Evolutionary conservation across 345 rosid species (phyloP).

Genomic region (Corymbia maculata): DNA sequence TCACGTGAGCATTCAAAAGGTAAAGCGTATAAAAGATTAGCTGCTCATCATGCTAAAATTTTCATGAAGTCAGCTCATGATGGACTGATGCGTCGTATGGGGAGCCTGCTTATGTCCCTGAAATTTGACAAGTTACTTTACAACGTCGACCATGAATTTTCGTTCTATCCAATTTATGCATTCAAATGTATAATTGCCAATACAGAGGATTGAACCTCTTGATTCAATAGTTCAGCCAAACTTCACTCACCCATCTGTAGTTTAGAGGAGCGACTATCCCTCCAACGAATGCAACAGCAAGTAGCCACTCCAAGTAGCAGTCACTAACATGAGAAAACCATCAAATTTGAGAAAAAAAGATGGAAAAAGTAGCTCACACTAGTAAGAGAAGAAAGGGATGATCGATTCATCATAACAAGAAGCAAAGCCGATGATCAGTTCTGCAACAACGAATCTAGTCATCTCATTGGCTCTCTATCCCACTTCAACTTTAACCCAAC

Average conservation of each 20-base stretch:
- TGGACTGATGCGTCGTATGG: neutral
- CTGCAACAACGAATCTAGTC: neutral
- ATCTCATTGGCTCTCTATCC: neutral
- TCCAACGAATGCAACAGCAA: conserved; percentile 71
- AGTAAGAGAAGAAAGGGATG: neutral
- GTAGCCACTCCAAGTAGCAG: conserved; percentile 64
- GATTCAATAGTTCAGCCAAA: neutral
- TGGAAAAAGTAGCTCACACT: neutral
- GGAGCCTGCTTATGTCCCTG: neutral
- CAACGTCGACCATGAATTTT: neutral
- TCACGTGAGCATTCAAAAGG: neutral
- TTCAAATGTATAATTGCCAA: neutral
- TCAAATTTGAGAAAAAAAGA: neutral
- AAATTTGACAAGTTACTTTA: neutral
- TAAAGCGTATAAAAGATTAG: neutral
- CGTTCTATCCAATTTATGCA: neutral
- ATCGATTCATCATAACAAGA: neutral
- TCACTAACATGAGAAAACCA: conserved; percentile 33
- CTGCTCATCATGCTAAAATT: neutral
- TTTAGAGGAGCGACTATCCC: conserved; percentile 77
- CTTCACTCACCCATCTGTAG: conserved; percentile 73
- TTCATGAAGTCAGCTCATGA: neutral
- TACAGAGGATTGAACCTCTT: neutral
- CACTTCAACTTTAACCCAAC: neutral
- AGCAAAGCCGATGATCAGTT: neutral